Base-by-base conservation (phyloP, 2,329 filamentous ascomycete genomes). In the Aureobasidium sp. region DNA sequence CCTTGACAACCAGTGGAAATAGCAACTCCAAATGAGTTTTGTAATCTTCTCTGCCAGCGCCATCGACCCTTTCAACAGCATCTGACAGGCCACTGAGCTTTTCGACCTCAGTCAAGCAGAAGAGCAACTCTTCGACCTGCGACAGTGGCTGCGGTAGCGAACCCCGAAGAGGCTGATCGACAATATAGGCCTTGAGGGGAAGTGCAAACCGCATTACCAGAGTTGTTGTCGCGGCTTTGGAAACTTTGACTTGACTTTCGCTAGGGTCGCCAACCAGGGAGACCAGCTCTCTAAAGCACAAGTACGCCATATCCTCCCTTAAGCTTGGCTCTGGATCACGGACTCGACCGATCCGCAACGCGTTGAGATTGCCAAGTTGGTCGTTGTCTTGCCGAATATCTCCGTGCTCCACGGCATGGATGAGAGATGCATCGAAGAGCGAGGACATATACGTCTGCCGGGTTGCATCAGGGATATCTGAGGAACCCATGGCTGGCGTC, bases 141-240 rank as follows among this genome's bases (percentile, higher is more conserved):
- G 85, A 87, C 5, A 90, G 79, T 0, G 93, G 93, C 72, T 94
- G 90, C 5, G 94, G 94, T 86, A 95, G 94, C 55, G 87, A 83
- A 0, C 94, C 92, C 15, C 94, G 83, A 22, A 99, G 79, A 0
- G 93, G 92, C 71, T 97, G 93, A 73, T 99, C 94, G 4, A 91
- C 89, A 49, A 95, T 87, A 71, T 96, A 97, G 0, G 87, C 81
- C 62, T 90, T 87, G n/a, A 97, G 76, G 0, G 90, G 87, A 17
- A 96, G 79, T 0, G 89, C 91, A 14, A 89, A 86, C 2, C 94
- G 86, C 1, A 96, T 78, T 48, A 97, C 87, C 2, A 97, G 80
- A 69, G 90, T 93, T 0, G 91, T 91, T 0, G 90, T 87, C 0
- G 87, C 84, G 3, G 88, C 88, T 70, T 86, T 83, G 0, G 93